Conservation (phyloP, 1,284 basidiomycete species). For the Trichosporon faecale region DNA sequence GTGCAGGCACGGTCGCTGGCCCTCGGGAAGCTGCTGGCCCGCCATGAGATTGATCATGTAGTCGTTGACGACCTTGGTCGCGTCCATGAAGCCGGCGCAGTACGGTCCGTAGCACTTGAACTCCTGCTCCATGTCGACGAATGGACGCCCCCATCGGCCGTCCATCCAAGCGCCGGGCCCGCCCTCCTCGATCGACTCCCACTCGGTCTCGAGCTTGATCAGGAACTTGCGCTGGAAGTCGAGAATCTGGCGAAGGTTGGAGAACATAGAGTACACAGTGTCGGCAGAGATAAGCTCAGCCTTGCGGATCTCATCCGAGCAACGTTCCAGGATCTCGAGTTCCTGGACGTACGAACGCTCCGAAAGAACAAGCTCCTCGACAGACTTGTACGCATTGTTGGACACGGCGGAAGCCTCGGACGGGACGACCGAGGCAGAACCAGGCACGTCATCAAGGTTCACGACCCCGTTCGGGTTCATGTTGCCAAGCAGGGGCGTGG, state of each 20-base stretch:
- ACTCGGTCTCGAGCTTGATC: constrained; percentile 83
- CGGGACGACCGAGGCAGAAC: constrained; percentile 13
- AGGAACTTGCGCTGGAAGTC: constrained; percentile 94
- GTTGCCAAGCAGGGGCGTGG: constrained; percentile 4
- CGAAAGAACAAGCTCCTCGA: constrained; percentile 49
- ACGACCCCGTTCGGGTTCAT: constrained; percentile 3
- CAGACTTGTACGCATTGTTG: constrained; percentile 46
- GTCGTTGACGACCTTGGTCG: constrained; percentile 77
- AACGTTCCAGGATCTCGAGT: constrained; percentile 91
- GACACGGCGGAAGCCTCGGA: constrained; percentile 9
- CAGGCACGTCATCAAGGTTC: constrained; percentile 11
- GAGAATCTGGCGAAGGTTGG: constrained; percentile 89
- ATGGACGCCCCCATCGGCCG: constrained; percentile 82
- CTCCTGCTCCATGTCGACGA: constrained; percentile 74
- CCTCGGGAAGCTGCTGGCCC: constrained; percentile 37
- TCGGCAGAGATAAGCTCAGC: constrained; percentile 85
- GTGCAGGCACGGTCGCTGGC: constrained; percentile 42
- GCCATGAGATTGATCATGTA: constrained; percentile 80
- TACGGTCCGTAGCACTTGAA: constrained; percentile 96
- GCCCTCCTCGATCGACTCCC: constrained; percentile 59
- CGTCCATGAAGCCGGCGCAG: constrained; percentile 91
- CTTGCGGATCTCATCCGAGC: constrained; percentile 72
- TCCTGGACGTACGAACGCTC: constrained; percentile 98
- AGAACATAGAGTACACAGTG: constrained; percentile 92
- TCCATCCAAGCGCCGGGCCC: constrained; percentile 66